Base-by-base conservation (phyloP, 768 basidiomycete genomes). In the Russula earlei region DNA sequence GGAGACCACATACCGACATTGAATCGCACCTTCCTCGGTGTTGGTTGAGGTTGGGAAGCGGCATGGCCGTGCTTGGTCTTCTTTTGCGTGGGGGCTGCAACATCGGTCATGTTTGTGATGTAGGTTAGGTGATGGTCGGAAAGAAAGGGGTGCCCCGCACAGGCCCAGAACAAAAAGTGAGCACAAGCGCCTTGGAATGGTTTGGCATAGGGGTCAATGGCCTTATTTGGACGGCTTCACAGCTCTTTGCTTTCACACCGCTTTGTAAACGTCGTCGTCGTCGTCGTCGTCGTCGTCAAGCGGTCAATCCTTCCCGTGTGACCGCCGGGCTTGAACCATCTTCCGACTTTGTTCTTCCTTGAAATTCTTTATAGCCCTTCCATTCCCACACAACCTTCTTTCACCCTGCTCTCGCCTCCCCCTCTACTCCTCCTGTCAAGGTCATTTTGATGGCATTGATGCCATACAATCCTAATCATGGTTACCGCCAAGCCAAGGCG, bases 11-110 rank as follows among this genome's bases (percentile, higher is more conserved):
- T 50, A 81, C 88, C 88, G 64, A 91, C 88, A 73, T 91, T 91
- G 76, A 91, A 91, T 59, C 88, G 81, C 47, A 91, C 88, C 76
- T 90, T 91, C 65, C 88, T 78, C 20, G 88, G 86, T 14, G 85
- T 79, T 41, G 78, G 64, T 29, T 71, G 70, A 17, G 73, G 71
- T 57, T 77, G 76, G 4, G 77, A 72, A 20, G 75, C 62, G 1
- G 72, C 70, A 61, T 77, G 74, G n/a, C 68, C 56, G 20, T 78
- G 75, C 68, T 78, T 78, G n/a, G 76, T 66, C 49, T 71, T 72
- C 40, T 60, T 54, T 54, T 68, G 67, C 27, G 67, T 44, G 25
- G 51, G 40, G 17, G 62, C 58, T 31, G 67, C 55, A 0, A 60
- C 56, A 17, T 65, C 63, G 49, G 63, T 29, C 62, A 62, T 62